Percentiles rank a stretch among this genome's conserved stretches.
These are phyloP conservation scores for Nematocida homosporus DNA, from an alignment of 371 early-diverging fungal genomes.

Conservation along the genomic window DNA sequence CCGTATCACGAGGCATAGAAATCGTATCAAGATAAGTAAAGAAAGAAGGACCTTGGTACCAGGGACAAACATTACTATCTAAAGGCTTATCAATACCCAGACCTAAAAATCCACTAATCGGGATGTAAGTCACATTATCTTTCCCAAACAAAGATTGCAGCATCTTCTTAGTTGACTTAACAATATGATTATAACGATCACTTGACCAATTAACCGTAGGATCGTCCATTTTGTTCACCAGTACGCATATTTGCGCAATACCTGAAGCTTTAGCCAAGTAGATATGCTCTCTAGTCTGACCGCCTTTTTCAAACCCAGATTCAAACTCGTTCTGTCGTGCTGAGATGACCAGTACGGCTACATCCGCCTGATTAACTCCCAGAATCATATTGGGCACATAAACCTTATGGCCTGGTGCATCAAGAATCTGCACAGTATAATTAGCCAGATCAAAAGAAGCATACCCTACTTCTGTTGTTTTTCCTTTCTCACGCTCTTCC, in stretches of 20 bases:
- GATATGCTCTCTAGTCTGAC: constrained; percentile 99
- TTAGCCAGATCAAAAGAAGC: constrained; percentile 87
- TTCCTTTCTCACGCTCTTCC: constrained; percentile 74
- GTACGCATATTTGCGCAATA: constrained; percentile 58
- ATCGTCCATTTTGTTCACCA: constrained; percentile 69
- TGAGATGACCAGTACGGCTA: constrained; percentile 88
- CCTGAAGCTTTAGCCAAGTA: constrained; percentile 73
- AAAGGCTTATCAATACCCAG: constrained; percentile 55
- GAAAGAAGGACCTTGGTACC: constrained; percentile 66
- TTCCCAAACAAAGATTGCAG: constrained; percentile 48
- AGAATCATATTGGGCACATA: constrained; percentile 97
- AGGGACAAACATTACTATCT: constrained; percentile 14
- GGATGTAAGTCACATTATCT: constrained; percentile 59
- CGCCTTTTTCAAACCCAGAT: constrained; percentile 89
- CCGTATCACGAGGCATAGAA: constrained; percentile 31
- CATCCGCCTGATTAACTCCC: constrained; percentile 80
- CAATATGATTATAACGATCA: constrained; percentile 58
- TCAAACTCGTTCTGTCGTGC: constrained; percentile 93
- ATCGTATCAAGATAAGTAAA: constrained; percentile 61
- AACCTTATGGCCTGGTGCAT: constrained; percentile 94
- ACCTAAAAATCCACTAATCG: constrained; percentile 67
- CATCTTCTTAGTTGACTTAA: constrained; percentile 37
- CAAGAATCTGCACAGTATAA: constrained; percentile 69
- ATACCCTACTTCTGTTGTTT: constrained; percentile 65
- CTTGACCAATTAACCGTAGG: constrained; percentile 59